Evolutionary conservation across 140 eudicot genomes (phyloP).

Genomic region (Oenanthe javanica): DNA sequence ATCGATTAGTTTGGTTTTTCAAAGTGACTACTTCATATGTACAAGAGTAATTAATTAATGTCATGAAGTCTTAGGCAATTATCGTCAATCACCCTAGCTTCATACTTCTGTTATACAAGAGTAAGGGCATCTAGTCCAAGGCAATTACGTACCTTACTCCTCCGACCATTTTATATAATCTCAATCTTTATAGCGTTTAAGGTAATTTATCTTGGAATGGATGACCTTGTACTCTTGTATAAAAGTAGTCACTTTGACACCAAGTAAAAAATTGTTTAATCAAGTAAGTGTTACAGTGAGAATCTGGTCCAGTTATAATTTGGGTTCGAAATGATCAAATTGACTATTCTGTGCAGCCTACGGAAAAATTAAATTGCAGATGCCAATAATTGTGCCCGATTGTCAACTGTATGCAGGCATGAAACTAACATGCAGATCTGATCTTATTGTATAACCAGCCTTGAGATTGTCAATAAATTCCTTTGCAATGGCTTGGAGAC

Average conservation of each 20-base stretch:
- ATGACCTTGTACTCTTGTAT: too few species aligned
- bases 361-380: neutral
- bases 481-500: too few species aligned
- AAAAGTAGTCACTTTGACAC: neutral
- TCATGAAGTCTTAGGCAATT: too few species aligned
- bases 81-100: too few species aligned
- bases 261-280: neutral
- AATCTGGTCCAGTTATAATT: neutral
- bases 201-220: too few species aligned
- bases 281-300: neutral
- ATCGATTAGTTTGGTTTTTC: neutral
- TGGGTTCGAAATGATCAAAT: neutral
- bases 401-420: neutral
- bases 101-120: too few species aligned
- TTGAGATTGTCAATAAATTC: neutral
- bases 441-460: neutral
- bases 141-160: neutral
- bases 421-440: neutral
- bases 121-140: neutral
- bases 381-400: neutral
- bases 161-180: neutral
- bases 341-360: too few species aligned
- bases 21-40: neutral
- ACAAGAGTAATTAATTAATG: neutral
- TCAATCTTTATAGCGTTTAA: neutral